Evolutionary conservation across 2,329 filamentous ascomycete species (phyloP), one percentile per base, ranked within the genome.

Genomic region (Bipolaris sorokiniana): DNA sequence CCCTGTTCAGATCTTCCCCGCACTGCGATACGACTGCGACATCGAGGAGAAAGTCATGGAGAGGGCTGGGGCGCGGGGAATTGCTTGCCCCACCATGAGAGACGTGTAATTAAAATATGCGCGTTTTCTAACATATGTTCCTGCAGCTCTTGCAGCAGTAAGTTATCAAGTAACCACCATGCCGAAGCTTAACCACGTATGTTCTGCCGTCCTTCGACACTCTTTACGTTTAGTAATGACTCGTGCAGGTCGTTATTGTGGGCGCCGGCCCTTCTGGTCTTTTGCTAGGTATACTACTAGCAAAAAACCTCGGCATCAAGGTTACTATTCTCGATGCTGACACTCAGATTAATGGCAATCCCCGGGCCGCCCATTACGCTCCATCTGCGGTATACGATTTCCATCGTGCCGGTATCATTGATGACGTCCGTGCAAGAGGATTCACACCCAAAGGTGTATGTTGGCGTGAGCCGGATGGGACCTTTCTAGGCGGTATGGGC

Each of bases 321-420:
- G 81, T 84, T 41, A 81, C 81, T 22, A 77, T 87, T 20, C 76
- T 88, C 51, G 86, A 89, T 64, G 81, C 82, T 2, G 79, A 81
- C 1, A 69, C 78, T 23, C 76, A 81, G 51, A 78, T 88, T 44
- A 84, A 87, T 74, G 78, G 82, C 55, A 84, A 85, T 55, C 86
- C 86, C 0, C 84, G 86, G 26, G 86, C 86, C 13, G 84, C 86
- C 2, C 84, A 88, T 71, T 88, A 88, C 68, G 84, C 83, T 3
- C 79, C 83, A 0, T 80, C 85, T 0, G 85, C 85, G 1, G 81
- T 86, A 41, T 82, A 82, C 37, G 85, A 86, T 56, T 79, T 89
- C 47, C 69, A 77, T 38, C 80, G 83, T n/a, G 86, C 86, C 0
- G 86, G 86, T 0, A 80, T 88, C 10, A 74, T 88, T 16, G 80